Evolutionary conservation across 2,329 filamentous ascomycete species (phyloP), one percentile per base, ranked within the genome.

Genomic region (Colletotrichum coccodes): DNA sequence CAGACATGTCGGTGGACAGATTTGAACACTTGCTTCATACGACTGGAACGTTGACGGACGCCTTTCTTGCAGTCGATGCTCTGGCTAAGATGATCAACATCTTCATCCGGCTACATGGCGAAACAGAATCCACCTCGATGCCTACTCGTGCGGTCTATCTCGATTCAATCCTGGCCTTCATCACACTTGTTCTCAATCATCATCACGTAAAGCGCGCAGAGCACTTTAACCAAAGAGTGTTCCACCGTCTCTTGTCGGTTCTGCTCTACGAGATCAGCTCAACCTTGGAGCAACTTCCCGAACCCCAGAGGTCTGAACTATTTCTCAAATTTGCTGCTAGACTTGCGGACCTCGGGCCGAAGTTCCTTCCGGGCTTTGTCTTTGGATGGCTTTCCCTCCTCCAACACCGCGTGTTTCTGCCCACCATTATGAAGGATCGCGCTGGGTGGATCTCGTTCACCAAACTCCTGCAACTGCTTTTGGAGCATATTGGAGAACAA

Each of bases 221-320:
- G 61, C 87, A 86, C 44, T 95, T 97, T 83, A 95, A 94, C 75
- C 92, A 95, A 76, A 91, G 94, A 70, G 91, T 97, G 34, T 98
- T 98, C 84, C 96, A 95, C 87, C 91, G 95, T 52, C 86, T 99
- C 47, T 92, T 98, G 76, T 95, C 94, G 0, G 84, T 92, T 75
- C 86, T 98, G 54, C 86, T 99, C 5, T 93, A 92, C 78, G 92
- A 96, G 73, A 87, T 95, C 64, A 85, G 89, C 32, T 76, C 83
- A 53, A 83, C 88, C 54, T 86, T 86, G 14, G 85, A 90, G 70
- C 86, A 91, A 64, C 77, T 91, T 38, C 78, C 85, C 52, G 85
- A 90, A 62, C 80, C 87, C 23, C 91, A 94, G 73, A 88, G 89
- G 71, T 84, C 84, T n/a, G 89, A 91, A 34, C 89, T 97, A 74